These are phyloP conservation scores for Helicosporidium sp. DNA, from an alignment of 139 green algal genomes.

Conservation along the genomic window DNA sequence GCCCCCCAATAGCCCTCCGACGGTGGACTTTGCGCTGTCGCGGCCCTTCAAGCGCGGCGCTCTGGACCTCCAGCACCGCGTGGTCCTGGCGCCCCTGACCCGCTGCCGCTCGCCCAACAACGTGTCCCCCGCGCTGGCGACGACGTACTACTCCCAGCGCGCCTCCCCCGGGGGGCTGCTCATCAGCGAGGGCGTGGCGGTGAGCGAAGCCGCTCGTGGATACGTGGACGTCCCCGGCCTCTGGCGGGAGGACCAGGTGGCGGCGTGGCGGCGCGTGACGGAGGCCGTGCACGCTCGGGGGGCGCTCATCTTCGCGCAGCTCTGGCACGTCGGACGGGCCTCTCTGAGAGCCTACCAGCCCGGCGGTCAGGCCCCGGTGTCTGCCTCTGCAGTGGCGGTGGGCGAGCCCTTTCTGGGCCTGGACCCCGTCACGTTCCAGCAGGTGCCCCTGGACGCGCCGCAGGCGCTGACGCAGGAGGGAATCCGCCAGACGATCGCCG, in stretches of 20 bases:
- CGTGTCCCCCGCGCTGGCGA: conserved; percentile 12
- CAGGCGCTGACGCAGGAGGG: conserved; percentile 20
- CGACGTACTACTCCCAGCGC: conserved; percentile 38
- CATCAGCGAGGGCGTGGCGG: conserved; percentile 34
- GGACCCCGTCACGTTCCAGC: conserved; percentile 9
- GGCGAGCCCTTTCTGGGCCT: conserved; percentile 2
- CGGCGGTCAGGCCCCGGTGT: conserved; percentile 26
- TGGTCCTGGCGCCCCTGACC: conserved; percentile 57
- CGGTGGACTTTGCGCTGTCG: too few relatives aligned
- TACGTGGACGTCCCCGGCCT: conserved; percentile 49
- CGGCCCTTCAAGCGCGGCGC: conserved; percentile 23
- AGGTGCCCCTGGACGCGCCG: conserved; percentile 16
- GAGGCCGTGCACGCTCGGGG: conserved; percentile 52
- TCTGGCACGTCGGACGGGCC: conserved; percentile 41
- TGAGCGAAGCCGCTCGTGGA: not conserved
- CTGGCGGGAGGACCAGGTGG: conserved; percentile 52
- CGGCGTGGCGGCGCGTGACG: conserved; percentile 62
- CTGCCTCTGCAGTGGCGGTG: conserved; percentile 28
- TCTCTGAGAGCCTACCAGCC: conserved; percentile 29
- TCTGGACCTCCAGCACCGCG: conserved; percentile 33
- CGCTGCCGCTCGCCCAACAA: conserved; percentile 32
- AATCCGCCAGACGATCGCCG: conserved; percentile 21
- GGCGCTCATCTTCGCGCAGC: conserved; percentile 51
- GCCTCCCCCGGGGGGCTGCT: conserved; percentile 35
- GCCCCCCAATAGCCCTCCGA: too few relatives aligned